Evolutionary conservation across 345 rosid species (phyloP).

Genomic region (Pelargonium nanum): DNA sequence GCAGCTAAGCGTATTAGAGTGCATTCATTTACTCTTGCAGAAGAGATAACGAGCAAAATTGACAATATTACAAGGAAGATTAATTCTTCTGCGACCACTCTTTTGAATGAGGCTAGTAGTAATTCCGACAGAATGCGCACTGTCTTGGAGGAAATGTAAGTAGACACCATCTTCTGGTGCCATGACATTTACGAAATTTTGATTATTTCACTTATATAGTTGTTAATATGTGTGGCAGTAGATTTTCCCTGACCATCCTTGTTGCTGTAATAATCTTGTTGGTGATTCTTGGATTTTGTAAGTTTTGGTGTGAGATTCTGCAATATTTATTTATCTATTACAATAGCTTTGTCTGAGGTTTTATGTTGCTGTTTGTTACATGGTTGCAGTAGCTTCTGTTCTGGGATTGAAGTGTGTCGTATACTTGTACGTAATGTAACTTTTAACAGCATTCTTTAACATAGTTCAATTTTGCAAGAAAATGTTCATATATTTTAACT

Average conservation of each 20-base stretch:
- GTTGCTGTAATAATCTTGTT: constrained; percentile 84
- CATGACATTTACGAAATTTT: neutral
- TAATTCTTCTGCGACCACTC: constrained; percentile 49
- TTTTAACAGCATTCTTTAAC: neutral
- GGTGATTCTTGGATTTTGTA: constrained; percentile 88
- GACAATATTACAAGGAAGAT: constrained; percentile 46
- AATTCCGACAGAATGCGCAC: constrained; percentile 48
- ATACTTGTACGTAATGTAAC: constrained; percentile 54
- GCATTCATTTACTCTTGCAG: constrained; percentile 32
- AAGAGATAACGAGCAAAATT: constrained; percentile 33
- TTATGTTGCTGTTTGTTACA: neutral
- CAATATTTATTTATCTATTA: no score
- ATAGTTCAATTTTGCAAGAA: no score
- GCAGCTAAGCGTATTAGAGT: constrained; percentile 54
- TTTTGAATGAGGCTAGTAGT: constrained; percentile 40
- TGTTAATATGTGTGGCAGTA: constrained; percentile 38
- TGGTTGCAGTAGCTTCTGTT: constrained; percentile 63
- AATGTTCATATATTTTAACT: no score
- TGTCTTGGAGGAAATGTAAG: constrained; percentile 54
- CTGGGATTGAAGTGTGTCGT: constrained; percentile 77
- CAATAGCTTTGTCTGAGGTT: constrained; percentile 1
- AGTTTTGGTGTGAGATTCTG: constrained; percentile 17
- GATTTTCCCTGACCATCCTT: constrained; percentile 56
- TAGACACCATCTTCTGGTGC: neutral
- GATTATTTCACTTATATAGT: neutral